Base-by-base conservation (phyloP, 495 filamentous ascomycete species). In the Glonium stellatum region DNA sequence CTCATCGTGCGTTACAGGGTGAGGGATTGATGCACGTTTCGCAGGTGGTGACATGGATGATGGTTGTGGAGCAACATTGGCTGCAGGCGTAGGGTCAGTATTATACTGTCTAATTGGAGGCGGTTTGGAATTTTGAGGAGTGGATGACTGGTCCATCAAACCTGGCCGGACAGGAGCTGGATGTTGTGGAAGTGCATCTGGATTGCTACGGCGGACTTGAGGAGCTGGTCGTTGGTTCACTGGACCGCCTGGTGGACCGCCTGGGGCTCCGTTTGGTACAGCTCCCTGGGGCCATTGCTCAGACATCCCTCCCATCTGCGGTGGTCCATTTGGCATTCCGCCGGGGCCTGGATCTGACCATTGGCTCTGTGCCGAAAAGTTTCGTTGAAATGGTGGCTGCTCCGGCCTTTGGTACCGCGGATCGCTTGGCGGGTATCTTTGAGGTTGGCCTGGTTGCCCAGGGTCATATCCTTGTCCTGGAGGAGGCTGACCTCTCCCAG, bases 121-220 rank as follows among this genome's bases (percentile, higher is more conserved):
- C 1, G 90, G 87, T 60, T 83, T 85, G 35, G 57, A 22, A n/a
- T 67, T 65, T 52, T 72, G 59, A 60, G 57, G 44, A 8, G 56
- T 11, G 31, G 48, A 13, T 18, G 27, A 4, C 51, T 61, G 46
- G 5, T 61, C 35, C 71, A 87, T 82, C 52, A 87, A 78, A 13
- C 92, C 93, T 3, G 88, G 83, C 19, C 92, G 82, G 51, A 95
- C 82, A 11, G 93, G 93, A 5, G 78, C 76, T 10, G 92, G 90
- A 69, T 96, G 93, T 34, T 82, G 78, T 15, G 90, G 84, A 2
- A 95, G 77, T n/a, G 76, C 76, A 69, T 90, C 86, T 1, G 80
- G 78, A 54, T 81, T 76, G 19, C 70, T 51, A 15, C 25, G 62
- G 41, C 64, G 77, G 58, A 60, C 63, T 73, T 76, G 57, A n/a